Base-by-base conservation (phyloP, 2,329 filamentous ascomycete genomes). In the Pezicula radicicola region DNA sequence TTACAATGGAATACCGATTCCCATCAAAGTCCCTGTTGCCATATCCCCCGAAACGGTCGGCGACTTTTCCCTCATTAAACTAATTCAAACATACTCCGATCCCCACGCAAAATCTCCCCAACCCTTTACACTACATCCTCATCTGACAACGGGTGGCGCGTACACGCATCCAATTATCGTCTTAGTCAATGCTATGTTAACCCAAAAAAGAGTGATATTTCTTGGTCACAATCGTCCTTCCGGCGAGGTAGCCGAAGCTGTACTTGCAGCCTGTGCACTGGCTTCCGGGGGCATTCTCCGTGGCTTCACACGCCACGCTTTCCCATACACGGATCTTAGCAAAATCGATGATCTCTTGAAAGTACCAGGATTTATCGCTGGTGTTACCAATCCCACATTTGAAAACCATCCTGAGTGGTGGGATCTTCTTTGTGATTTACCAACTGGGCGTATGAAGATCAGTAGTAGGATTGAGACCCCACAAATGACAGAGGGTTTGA, bases 331-430 rank as follows among this genome's bases (percentile, higher is more conserved):
- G 1, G 94, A 99, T 72, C 78, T 99, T 41, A 97, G 91, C 58
- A 99, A 99, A 72, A 92, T 99, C 54, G 94, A 99, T 60, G 94
- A 97, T 67, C 80, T 99, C 10, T 79, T 99, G 45, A 93, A 95
- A 63, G 94, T 99, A 0, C 93, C 94, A 6, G 94, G 94, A 2
- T 99, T 99, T 70, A 96, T 99, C 62, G 94, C 94, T 3, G 94
- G 94, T 52, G 94, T 99, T 39, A 99, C 93, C 1, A 99, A 99
- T 66, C 94, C 94, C 6, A 93, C 91, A 0, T 99, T 99, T 68
- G 91, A 93, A 55, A 84, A 91, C 64, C 93, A 97, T 64, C 89
- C 89, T 0, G 92, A 97, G 67, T 99, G 94, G 94, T 99, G 94
- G 94, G 94, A 99, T 70, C 73, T 99, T 9, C 78, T 99, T 12